A percentile compares a stretch with the other conserved stretches of the same genome.
These are phyloP conservation scores for Fusarium sp. DNA, from an alignment of 2,329 filamentous ascomycete genomes.

Conservation along the genomic window DNA sequence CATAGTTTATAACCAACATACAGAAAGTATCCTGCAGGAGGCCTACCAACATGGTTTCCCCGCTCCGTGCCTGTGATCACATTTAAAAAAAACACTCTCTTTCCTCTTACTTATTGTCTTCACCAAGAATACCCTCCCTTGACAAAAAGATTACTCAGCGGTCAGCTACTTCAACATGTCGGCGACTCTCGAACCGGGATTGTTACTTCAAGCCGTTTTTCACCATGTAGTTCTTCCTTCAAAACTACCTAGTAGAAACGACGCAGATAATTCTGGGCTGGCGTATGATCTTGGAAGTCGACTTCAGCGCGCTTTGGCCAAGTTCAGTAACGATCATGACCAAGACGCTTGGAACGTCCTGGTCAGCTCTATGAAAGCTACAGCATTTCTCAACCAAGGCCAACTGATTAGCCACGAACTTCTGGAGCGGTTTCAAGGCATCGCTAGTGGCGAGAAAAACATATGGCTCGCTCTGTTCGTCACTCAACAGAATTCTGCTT, in stretches of 20 bases:
- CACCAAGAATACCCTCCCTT: rapidly evolving
- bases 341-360: not conserved
- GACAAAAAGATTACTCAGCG: rapidly evolving
- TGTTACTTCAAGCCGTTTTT: constrained; percentile 11
- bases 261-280: constrained; percentile 8
- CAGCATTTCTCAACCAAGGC: not conserved
- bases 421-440: not conserved
- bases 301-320: constrained; percentile 4
- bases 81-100: not conserved
- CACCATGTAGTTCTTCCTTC: constrained; percentile 40
- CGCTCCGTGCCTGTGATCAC: not conserved
- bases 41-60: not conserved
- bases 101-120: not conserved
- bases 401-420: not conserved
- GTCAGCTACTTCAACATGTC: not conserved
- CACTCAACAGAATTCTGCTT: constrained; percentile 45
- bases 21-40: not conserved
- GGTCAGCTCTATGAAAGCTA: not conserved
- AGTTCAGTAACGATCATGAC: not conserved
- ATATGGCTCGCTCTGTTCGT: constrained; percentile 33
- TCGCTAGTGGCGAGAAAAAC: not conserved
- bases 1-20: not conserved
- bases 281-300: constrained; percentile 1
- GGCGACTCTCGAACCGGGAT: too few species aligned
- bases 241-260: constrained; percentile 15